phyloP scores from a whole-genome alignment of 768 basidiomycete genomes.

The Gymnopilus junonius region DNA sequence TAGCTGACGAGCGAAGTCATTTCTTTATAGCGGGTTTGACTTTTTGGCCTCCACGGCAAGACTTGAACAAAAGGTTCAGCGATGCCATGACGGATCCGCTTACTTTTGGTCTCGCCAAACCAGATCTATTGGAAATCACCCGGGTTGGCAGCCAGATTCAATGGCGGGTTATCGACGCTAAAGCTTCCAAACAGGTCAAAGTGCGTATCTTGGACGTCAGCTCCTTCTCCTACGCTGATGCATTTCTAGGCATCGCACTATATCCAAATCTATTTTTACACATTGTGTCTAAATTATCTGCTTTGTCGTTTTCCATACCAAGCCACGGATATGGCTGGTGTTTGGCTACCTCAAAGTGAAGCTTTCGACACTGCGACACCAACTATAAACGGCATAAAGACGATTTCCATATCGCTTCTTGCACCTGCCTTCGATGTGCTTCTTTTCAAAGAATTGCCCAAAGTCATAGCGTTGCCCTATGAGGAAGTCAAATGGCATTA shows the following conservation, averaged over 20 bases:
- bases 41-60: conserved; percentile 45
- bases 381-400: conserved; percentile 42
- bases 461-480: conserved; percentile 36
- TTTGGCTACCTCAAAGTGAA: conserved; percentile 51
- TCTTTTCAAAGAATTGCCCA: conserved; percentile 48
- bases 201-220: conserved; percentile 26
- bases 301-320: conserved; percentile 38
- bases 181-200: conserved; percentile 51
- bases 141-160: conserved; percentile 33
- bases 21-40: conserved; percentile 49
- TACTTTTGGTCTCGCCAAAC: conserved; percentile 49
- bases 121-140: conserved; percentile 51
- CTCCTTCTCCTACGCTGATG: not conserved
- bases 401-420: conserved; percentile 42
- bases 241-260: conserved; percentile 49
- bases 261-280: conserved; percentile 57
- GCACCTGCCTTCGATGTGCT: conserved; percentile 45
- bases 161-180: conserved; percentile 57
- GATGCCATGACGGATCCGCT: conserved; percentile 36
- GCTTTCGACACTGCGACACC: conserved; percentile 36
- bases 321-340: conserved; percentile 39
- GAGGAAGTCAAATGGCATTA: conserved; percentile 50
- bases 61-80: conserved; percentile 37
- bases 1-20: conserved; percentile 45
- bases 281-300: conserved; percentile 44